Base-by-base conservation (phyloP, 345 rosid genomes). In the Aquilaria malaccensis region DNA sequence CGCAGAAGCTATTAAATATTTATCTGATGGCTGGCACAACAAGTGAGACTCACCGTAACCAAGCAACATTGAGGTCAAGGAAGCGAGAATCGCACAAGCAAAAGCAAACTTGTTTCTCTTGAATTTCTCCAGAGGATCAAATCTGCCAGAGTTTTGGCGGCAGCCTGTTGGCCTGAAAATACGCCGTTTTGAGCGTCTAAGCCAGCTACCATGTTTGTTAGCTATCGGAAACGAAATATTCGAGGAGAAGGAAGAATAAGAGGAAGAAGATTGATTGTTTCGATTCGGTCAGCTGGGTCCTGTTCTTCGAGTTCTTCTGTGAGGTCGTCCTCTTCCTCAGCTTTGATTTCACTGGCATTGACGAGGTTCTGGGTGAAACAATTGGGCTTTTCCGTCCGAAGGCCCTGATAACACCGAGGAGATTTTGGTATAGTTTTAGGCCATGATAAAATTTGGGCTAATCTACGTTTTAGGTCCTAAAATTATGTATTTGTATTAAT, bases 61-160 rank as follows among this genome's bases (percentile, higher is more conserved):
- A 33, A 87, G 83, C 52, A 87, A 64, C 64, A 84, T 65, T 9
- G 95, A 84, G 58, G 85, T 76, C 80, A 84, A 77, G 65, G 95
- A 87, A 62, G 95, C 90, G 31, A 82, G 64, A 22, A 68, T 66
- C 0, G 90, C 83, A 64, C 86, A 84, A 45, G 76, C 88, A 11
- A 82, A 59, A 63, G 88, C 90, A 64, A 30, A 84, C 64, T 72
- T 82, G 62, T 87, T 87, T 56, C 79, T 71, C 30, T 74, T 79
- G 2, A 83, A 79, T 65, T 75, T 86, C 67, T 62, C 72, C 0
- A 61, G 67, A 56, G 80, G 69, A 29, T 78, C 84, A 32, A 83
- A 64, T 79, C 86, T 32, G 69, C 61, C 13, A 80, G 49, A 32
- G 50, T 57, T 71, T 65, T 65, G 67, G 45, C 54, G 43, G 73